Percentiles rank a stretch among this genome's conserved stretches.
Conservation (phyloP, 1,284 basidiomycete genomes). For the Ceraceosorus bombacis region DNA sequence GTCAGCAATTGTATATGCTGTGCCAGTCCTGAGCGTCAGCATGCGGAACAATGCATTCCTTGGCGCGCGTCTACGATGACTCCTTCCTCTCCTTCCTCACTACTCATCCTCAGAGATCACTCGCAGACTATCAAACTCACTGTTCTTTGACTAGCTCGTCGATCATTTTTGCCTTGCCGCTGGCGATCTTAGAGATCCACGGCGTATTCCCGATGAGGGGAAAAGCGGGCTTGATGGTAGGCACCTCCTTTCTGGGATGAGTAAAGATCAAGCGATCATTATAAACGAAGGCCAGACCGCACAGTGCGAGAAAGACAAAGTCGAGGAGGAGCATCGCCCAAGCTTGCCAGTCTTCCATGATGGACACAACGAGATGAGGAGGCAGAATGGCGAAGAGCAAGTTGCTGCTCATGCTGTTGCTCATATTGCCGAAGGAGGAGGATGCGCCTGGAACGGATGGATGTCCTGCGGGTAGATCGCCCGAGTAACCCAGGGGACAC, state of each 20-base stretch:
- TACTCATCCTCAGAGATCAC: too few species aligned
- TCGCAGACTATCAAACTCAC: too few species aligned
- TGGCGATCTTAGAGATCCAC: neutral
- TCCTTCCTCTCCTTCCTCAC: too few species aligned
- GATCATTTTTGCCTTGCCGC: neutral
- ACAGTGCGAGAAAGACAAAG: neutral
- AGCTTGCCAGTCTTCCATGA: neutral
- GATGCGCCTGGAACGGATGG: neutral
- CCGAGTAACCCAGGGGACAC: neutral
- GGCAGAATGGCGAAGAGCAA: too few species aligned
- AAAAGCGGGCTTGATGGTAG: neutral
- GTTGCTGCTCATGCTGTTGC: neutral
- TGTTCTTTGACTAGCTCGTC: conserved; percentile 3
- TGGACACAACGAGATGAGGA: neutral
- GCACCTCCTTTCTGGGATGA: neutral
- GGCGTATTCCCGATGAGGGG: conserved; percentile 9
- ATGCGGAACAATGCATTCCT: too few species aligned
- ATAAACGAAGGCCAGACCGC: conserved; percentile 2
- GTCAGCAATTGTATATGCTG: neutral
- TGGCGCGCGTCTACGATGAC: too few species aligned
- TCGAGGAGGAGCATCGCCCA: neutral
- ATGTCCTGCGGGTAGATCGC: neutral
- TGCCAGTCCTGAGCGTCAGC: too few species aligned
- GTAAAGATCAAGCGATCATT: conserved; percentile 6
- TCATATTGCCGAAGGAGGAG: neutral